Base-by-base conservation (phyloP, 768 basidiomycete genomes). In the Pleurotus salmoneostramineus region DNA sequence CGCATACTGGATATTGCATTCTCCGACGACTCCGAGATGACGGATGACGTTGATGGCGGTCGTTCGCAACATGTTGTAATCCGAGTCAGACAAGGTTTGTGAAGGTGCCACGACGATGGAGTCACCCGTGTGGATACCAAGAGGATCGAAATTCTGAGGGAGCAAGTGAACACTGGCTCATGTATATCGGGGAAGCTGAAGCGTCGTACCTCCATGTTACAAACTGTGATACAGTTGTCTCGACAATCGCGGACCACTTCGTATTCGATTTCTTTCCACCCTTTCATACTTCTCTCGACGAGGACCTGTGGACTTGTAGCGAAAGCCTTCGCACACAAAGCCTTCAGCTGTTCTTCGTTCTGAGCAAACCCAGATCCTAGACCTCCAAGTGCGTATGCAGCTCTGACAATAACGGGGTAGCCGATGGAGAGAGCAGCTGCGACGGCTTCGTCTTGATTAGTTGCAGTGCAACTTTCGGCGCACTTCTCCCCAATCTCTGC, bases 221-320 rank as follows among this genome's bases (percentile, higher is more conserved):
- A 99, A 61, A 98, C 96, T 0, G 95, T 96, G 75, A 98, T 98
- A 69, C 96, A 98, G 70, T 99, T 99, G 69, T 98, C 93, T 61
- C 92, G 82, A 76, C 95, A 98, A 73, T 99, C 96, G 59, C 96
- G 83, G 8, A 98, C 96, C 50, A 99, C 96, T 69, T 99, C 96
- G 65, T 99, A 99, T 76, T 99, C 96, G 63, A 99, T 96, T 78
- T 99, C 96, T 75, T 99, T 98, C 96, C 96, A 99, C 2, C 96
- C 96, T 75, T 98, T 98, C 96, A 98, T 98, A 65, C 92, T 95
- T 81, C 87, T 95, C 80, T 99, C 97, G 12, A 99, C 94, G n/a
- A 99, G 80, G 0, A 99, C 95, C 73, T 98, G 97, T 45, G 96
- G 95, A 65, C 93, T 95, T 11, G 94, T 98, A 46, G 96, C 95